Conservation (phyloP, 345 rosid species). For the Mallotus nudiflorus region DNA sequence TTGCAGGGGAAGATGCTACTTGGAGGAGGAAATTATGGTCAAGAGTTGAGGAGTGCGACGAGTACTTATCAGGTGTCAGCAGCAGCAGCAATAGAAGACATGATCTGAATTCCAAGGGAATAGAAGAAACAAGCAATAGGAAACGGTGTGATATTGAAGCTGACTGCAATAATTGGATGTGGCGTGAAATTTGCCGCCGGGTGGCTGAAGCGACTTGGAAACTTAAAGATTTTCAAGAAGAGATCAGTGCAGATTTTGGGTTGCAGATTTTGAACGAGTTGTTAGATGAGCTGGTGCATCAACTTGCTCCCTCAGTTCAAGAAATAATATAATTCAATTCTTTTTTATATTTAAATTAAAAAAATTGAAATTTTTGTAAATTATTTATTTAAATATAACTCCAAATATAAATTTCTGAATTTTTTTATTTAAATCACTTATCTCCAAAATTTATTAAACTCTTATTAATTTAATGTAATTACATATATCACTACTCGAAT, state of each 20-base stretch:
- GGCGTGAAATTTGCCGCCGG: slow-evolving; percentile 33
- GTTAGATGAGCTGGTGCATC: slow-evolving; percentile 41
- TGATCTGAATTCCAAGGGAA: slow-evolving; percentile 16
- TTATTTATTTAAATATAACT: too few species aligned
- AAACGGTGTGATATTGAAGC: slow-evolving; percentile 2
- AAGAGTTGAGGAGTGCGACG: slow-evolving; percentile 22
- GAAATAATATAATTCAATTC: too few species aligned
- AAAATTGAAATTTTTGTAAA: too few species aligned
- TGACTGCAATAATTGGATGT: slow-evolving; percentile 18
- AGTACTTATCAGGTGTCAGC: slow-evolving; percentile 13
- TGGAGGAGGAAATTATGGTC: slow-evolving; percentile 35
- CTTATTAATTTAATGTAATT: too few species aligned
- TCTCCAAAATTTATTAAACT: too few species aligned
- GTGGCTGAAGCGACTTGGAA: slow-evolving; percentile 11
- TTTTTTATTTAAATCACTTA: too few species aligned
- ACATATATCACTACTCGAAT: too few species aligned
- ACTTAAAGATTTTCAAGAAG: slow-evolving; percentile 38
- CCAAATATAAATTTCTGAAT: too few species aligned
- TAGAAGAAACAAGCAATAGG: slow-evolving; percentile 19
- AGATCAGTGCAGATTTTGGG: slow-evolving; percentile 37
- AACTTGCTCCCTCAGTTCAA: background rate
- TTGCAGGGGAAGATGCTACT: slow-evolving; percentile 27
- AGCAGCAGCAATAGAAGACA: slow-evolving; percentile 5
- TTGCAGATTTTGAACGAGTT: slow-evolving; percentile 34
- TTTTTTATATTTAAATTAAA: too few species aligned